These are phyloP conservation scores for Neurospora sp. DNA, from an alignment of 495 filamentous ascomycete genomes.

Conservation along the genomic window DNA sequence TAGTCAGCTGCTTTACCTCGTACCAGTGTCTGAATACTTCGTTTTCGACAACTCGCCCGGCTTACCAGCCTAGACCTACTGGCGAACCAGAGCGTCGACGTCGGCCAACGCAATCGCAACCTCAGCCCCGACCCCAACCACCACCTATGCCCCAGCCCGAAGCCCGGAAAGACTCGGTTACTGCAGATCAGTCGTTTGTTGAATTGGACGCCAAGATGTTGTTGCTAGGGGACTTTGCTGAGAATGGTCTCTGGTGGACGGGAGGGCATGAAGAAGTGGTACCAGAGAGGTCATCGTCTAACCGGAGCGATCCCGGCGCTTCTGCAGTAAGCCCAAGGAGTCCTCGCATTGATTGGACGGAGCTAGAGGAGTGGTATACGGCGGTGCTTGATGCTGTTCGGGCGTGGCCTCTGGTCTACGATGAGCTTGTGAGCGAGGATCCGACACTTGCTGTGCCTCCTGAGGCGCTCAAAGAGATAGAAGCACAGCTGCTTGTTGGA, in stretches of 20 bases:
- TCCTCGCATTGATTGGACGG: constrained; percentile 68
- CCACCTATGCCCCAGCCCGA: constrained; percentile 3
- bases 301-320: constrained; percentile 23
- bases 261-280: constrained; percentile 40
- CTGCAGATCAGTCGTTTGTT: constrained; percentile 25
- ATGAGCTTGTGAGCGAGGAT: constrained; percentile 29
- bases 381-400: constrained; percentile 49
- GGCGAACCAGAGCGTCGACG: constrained; percentile 12
- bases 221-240: constrained; percentile 67
- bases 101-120: neutral
- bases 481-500: constrained; percentile 53
- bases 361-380: constrained; percentile 66
- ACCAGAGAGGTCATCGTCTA: constrained; percentile 23
- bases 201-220: constrained; percentile 67
- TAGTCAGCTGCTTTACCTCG: constrained; percentile 55
- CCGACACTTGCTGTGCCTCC: constrained; percentile 15
- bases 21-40: constrained; percentile 65
- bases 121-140: neutral
- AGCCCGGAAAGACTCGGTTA: constrained; percentile 18
- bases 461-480: constrained; percentile 37
- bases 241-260: constrained; percentile 82
- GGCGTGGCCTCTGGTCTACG: constrained; percentile 47
- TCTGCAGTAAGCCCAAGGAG: constrained; percentile 48
- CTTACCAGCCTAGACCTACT: constrained; percentile 1
- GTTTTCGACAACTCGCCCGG: constrained; percentile 44